These are phyloP conservation scores for Candida mesenterica DNA, from an alignment of 1,139 yeast species.

Conservation along the genomic window DNA sequence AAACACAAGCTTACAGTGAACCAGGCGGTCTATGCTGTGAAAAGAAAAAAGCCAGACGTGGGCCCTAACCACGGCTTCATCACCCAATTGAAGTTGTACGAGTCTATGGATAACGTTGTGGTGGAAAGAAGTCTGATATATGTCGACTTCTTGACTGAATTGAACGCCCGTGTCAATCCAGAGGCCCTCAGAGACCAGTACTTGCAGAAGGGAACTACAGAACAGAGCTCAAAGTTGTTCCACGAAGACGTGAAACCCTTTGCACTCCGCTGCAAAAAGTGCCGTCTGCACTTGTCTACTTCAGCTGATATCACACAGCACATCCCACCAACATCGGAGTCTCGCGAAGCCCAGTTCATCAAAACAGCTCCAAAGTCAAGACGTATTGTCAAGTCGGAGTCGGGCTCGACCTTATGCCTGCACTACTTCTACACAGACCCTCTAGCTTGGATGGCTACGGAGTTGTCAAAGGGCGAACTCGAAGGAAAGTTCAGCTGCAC, in stretches of 20 bases:
- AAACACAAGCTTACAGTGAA: constrained; percentile 56
- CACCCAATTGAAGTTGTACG: constrained; percentile 67
- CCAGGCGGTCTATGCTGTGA: constrained; percentile 72
- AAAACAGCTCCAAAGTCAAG: constrained; percentile 61
- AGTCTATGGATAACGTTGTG: constrained; percentile 29
- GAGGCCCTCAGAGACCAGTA: constrained; percentile 12
- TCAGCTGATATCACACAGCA: constrained; percentile 55
- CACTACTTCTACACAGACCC: constrained; percentile 83
- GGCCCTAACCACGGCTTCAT: constrained; percentile 79
- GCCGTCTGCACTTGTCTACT: constrained; percentile 58
- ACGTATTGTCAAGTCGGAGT: constrained; percentile 51
- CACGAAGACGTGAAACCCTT: constrained; percentile 18
- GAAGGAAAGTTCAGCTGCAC: constrained; percentile 90
- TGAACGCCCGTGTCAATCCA: constrained; percentile 29
- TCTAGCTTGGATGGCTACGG: constrained; percentile 84
- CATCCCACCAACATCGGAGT: constrained; percentile 55
- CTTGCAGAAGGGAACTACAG: constrained; percentile 15
- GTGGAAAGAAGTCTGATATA: constrained; percentile 24
- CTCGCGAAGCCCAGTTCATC: constrained; percentile 61
- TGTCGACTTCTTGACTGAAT: constrained; percentile 26
- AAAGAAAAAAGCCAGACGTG: constrained; percentile 54
- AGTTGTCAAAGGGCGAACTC: constrained; percentile 62
- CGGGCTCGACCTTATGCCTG: constrained; percentile 66
- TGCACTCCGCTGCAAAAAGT: constrained; percentile 65
- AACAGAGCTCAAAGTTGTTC: constrained; percentile 13